Base-by-base conservation (phyloP, 1,139 yeast genomes). In the Debaryomyces udenii region DNA sequence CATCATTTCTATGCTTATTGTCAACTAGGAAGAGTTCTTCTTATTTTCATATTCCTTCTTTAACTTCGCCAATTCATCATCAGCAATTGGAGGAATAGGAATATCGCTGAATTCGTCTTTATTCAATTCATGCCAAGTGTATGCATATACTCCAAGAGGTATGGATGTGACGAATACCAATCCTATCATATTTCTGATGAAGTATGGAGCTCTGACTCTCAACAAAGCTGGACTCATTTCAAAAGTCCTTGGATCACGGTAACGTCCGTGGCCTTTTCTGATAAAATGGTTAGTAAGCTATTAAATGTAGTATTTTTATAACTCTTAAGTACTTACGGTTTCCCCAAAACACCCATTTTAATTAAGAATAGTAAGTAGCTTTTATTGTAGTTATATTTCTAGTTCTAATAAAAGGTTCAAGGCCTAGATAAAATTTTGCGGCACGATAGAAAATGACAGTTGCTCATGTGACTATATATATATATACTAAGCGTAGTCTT, bases 161-260 rank as follows among this genome's bases (percentile, higher is more conserved):
- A 88, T 66, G 11, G 84, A 76, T 14, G 81, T 66, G 16, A 87
- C 70, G 0, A 76, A 62, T 14, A 72, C 70, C 41, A 91, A 79
- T 0, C 83, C 79, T 15, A 79, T 65, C 59, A 85, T 76, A 62
- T 91, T 91, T 56, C 76, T 81, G 76, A 82, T 79, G 67, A 90
- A 86, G 59, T 78, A 91, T 31, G 96, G 97, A 43, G 78, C 75
- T 61, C 98, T 79, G 36, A 96, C 96, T 52, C 98, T 74, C 54
- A 88, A 73, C 72, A 91, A 83, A 7, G 96, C 96, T 14, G 96
- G 96, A 2, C 96, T 87, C 90, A 90, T 90, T 60, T 86, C 86
- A 67, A 82, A 85, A 16, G 95, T 87, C 56, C 74, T 72, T 39
- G 82, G 86, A 64, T 86, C 88, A 59, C 86, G 85, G 64, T 88